Evolutionary conservation across 352 stramenopile genomes (phyloP).

Genomic region (Phytophthora pseudosyringae): DNA sequence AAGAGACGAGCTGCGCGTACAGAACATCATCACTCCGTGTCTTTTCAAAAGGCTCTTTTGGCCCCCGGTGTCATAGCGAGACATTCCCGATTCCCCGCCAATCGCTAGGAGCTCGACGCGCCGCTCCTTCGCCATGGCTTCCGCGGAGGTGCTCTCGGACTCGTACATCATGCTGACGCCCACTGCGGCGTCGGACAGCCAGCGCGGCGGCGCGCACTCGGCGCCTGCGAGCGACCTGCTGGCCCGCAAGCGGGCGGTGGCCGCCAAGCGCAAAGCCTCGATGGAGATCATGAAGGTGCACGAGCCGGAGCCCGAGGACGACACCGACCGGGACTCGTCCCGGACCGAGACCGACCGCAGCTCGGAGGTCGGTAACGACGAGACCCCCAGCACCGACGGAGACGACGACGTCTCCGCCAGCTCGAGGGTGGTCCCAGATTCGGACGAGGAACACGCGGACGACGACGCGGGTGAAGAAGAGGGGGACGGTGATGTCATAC

Average conservation of each 20-base stretch:
- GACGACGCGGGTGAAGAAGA: slow-evolving; percentile 38
- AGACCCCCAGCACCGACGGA: slow-evolving; percentile 38
- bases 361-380: slow-evolving; percentile 43
- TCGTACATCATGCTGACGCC: slow-evolving; percentile 67
- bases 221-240: slow-evolving; percentile 46
- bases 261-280: slow-evolving; percentile 44
- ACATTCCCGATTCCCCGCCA: slow-evolving; percentile 21
- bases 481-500: slow-evolving; percentile 39
- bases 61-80: slow-evolving; percentile 21
- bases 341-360: slow-evolving; percentile 50
- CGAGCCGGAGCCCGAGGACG: slow-evolving; percentile 36
- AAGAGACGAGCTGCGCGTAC: slow-evolving; percentile 8
- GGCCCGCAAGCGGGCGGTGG: slow-evolving; percentile 50
- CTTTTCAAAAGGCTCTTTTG: slow-evolving; percentile 12
- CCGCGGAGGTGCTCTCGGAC: slow-evolving; percentile 27
- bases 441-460: slow-evolving; percentile 29
- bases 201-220: slow-evolving; percentile 21
- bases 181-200: slow-evolving; percentile 34
- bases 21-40: slow-evolving; percentile 15
- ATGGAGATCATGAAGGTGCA: slow-evolving; percentile 35
- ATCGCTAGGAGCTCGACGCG: slow-evolving; percentile 9
- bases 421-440: slow-evolving; percentile 38
- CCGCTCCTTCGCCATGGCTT: slow-evolving; percentile 19
- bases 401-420: slow-evolving; percentile 32
- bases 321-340: slow-evolving; percentile 34